Base-by-base conservation (phyloP, 495 filamentous ascomycete species). In the Penicillium diatomitis region DNA sequence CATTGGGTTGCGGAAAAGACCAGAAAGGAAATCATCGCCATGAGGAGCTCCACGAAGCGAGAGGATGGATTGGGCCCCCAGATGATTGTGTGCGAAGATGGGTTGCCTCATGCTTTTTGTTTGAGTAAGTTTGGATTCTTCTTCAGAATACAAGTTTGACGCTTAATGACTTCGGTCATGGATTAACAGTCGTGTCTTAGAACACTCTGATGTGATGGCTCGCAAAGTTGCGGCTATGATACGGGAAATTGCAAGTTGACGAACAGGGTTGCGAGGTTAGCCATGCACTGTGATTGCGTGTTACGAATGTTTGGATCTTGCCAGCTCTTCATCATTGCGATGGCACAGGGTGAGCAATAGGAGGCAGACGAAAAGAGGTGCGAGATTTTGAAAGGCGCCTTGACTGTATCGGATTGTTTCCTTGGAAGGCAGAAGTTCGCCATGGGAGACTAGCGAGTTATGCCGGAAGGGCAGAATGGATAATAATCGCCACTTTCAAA, bases 21-120 rank as follows among this genome's bases (percentile, higher is more conserved):
- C 36, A 69, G 91, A 33, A 86, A 95, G 58, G 79, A 76, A 44
- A 78, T 96, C 47, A 84, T 95, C 53, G 71, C 66, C 28, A 40
- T 73, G 3, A 61, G 83, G 10, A 76, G 67, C 27, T 46, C 11
- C 33, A 33, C 27, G 41, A 3, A 31, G 38, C 12, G 38, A 2
- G 11, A 40, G 11, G 38, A 4, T 33, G 59, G 61, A 36, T 67
- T 73, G 35, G 83, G 82, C 48, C 82, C 85, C 8, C 70, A 57
- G 49, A 84, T 94, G 75, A 57, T 86, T 47, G 74, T 95, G 56
- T 87, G 88, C 61, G 78, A 88, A 52, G 74, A 79, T 28, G 77
- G 77, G 0, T 67, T 90, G 51, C 85, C 84, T 34, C 90, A 95
- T 76, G 85, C 76, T 0, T 96, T 96, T 67, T 90, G 85, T 63